Base-by-base conservation (phyloP, 257 asterid genomes). In the Nicotiana attenuata region DNA sequence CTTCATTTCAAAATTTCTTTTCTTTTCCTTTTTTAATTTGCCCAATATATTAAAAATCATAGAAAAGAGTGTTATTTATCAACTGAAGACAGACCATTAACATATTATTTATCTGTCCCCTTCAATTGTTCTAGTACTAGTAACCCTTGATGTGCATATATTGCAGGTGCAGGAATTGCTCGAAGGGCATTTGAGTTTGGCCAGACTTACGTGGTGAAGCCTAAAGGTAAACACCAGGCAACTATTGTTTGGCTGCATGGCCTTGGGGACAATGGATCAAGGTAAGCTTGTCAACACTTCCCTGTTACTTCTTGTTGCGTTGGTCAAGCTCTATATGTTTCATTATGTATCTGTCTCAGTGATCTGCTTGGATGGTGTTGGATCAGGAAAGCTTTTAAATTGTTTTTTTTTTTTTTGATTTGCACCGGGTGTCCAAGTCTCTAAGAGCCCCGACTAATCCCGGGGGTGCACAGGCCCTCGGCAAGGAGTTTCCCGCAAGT, bases 181-280 rank as follows among this genome's bases (percentile, higher is more conserved):
- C 88, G 89, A 87, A 91, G 90, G 88, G 87, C 95, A 69, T 84
- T 92, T 82, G 90, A 90, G 66, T 94, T 90, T 89, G 98, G 98
- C 22, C 88, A 87, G 85, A 91, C 98, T 19, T 86, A 88, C 75
- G 98, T 94, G 82, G 95, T 94, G 86, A 89, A 86, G 90, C 97
- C 97, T 55, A 90, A 94, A 89, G 96, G 95, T 64, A 88, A 89
- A 87, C 97, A 94, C 88, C 95, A 92, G 87, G 95, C 98, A 63
- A 92, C 98, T 41, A 82, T 94, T 87, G 97, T 94, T 50, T 92
- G 95, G 98, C 81, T 94, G 84, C 98, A 94, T 80, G 98, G 98
- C 65, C 96, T 94, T 86, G 98, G 98, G 19, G 97, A 94, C 87
- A 90, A 89, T 56, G 97, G 98, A 63, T 88, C 88, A 55, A 90